Evolutionary conservation across 2,329 filamentous ascomycete species (phyloP).

Genomic region (Fusarium sp.): DNA sequence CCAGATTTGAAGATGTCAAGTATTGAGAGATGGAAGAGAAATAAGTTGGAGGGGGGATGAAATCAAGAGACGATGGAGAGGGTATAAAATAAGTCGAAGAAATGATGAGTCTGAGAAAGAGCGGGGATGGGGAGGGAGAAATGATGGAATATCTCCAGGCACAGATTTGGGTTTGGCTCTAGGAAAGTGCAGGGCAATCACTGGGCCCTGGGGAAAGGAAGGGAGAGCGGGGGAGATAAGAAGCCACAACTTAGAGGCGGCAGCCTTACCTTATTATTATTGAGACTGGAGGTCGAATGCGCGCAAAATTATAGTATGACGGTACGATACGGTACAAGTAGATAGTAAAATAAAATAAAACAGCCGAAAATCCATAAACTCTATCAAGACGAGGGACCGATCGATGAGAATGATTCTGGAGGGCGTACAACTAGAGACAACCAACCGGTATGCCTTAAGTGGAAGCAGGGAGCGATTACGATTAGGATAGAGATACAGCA

Average conservation of each 20-base stretch:
- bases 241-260: conserved; percentile 23
- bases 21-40: neutral
- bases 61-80: neutral
- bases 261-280: neutral
- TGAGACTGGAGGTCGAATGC: conserved; percentile 8
- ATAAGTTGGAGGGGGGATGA: neutral
- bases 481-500: neutral
- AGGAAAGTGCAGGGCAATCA: conserved; percentile 15
- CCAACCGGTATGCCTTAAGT: neutral
- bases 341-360: neutral
- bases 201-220: neutral
- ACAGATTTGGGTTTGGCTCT: conserved; percentile 10
- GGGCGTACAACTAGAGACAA: conserved; percentile 25
- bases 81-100: neutral
- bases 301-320: conserved; percentile 6
- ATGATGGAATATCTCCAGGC: neutral
- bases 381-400: conserved; percentile 28
- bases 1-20: conserved; percentile 3
- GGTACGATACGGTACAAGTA: conserved; percentile 1
- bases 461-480: conserved; percentile 1
- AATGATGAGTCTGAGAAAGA: conserved; percentile 5
- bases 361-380: conserved; percentile 23
- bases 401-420: conserved; percentile 17
- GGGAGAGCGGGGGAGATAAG: conserved; percentile 37
- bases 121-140: neutral